Percentiles rank a stretch among this genome's conserved stretches.
phyloP scores from a whole-genome alignment of 768 basidiomycete genomes.

The Boletus vinaceobasis region DNA sequence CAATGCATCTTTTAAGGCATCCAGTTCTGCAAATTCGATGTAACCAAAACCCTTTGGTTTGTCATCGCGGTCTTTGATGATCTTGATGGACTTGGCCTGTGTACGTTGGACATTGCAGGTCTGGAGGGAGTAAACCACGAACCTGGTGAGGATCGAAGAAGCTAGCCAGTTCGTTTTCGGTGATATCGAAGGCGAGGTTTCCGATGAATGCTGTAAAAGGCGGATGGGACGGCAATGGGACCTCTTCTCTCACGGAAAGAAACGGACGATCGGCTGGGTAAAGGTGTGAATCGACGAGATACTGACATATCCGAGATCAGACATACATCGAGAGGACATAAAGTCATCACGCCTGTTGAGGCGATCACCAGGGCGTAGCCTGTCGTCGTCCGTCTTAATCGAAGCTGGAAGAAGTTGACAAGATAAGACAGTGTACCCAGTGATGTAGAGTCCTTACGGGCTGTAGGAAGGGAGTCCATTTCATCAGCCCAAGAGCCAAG shows the following conservation, averaged over 20 bases:
- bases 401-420: constrained; percentile 49
- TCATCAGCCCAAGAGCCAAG: constrained; percentile 98
- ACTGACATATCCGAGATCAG: constrained; percentile 1
- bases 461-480: constrained; percentile 89
- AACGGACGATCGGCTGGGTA: constrained; percentile 53
- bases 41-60: constrained; percentile 99
- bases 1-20: constrained; percentile 82
- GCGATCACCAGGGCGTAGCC: constrained; percentile 49
- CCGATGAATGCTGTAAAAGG: constrained; percentile 98
- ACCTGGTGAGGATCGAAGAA: constrained; percentile 76
- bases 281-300: constrained; percentile 11
- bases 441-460: constrained; percentile 61
- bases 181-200: constrained; percentile 91
- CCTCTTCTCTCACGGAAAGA: constrained; percentile 73
- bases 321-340: constrained; percentile 57
- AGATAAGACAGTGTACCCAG: constrained; percentile 11
- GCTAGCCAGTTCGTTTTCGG: constrained; percentile 73
- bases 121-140: constrained; percentile 10
- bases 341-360: constrained; percentile 64
- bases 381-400: constrained; percentile 64
- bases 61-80: constrained; percentile 89
- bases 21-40: constrained; percentile 87
- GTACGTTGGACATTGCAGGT: neutral
- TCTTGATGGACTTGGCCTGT: constrained; percentile 81
- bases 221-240: constrained; percentile 92